phyloP scores from a whole-genome alignment of 495 filamentous ascomycete genomes.

The Aspergillus ellipticus region DNA sequence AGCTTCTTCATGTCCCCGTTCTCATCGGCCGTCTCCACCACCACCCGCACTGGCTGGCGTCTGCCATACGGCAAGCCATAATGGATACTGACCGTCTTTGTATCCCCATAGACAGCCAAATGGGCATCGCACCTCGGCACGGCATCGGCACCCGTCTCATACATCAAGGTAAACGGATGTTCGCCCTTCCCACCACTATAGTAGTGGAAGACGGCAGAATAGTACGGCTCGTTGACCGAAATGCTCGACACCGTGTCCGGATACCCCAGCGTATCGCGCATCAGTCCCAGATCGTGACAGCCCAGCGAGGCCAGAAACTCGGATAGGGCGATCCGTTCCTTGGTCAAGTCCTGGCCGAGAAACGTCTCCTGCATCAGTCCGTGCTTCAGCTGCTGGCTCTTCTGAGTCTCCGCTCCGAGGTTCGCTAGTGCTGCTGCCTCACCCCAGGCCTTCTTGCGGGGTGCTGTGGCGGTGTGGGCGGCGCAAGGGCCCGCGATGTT shows the following conservation, averaged over 20 bases:
- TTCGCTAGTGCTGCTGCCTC: not conserved
- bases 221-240: constrained; percentile 44
- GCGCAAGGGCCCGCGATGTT: constrained; percentile 48
- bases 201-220: constrained; percentile 45
- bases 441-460: constrained; percentile 11
- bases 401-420: not conserved
- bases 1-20: constrained; percentile 27
- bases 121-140: constrained; percentile 56
- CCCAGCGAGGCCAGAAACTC: constrained; percentile 46
- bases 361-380: constrained; percentile 30
- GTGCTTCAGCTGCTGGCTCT: constrained; percentile 7
- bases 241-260: constrained; percentile 44
- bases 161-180: constrained; percentile 48
- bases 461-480: constrained; percentile 22
- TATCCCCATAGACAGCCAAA: constrained; percentile 47
- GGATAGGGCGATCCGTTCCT: constrained; percentile 33
- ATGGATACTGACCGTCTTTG: constrained; percentile 43
- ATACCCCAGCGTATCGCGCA: constrained; percentile 53
- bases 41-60: constrained; percentile 43
- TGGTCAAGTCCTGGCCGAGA: constrained; percentile 28
- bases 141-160: constrained; percentile 51
- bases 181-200: constrained; percentile 15
- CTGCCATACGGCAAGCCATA: constrained; percentile 53
- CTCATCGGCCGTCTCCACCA: constrained; percentile 44
- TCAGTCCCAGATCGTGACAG: constrained; percentile 52